A percentile compares a stretch with the other conserved stretches of the same genome.
These are phyloP conservation scores for Botrytis fabae DNA, from an alignment of 2,329 filamentous ascomycete species.

Conservation along the genomic window DNA sequence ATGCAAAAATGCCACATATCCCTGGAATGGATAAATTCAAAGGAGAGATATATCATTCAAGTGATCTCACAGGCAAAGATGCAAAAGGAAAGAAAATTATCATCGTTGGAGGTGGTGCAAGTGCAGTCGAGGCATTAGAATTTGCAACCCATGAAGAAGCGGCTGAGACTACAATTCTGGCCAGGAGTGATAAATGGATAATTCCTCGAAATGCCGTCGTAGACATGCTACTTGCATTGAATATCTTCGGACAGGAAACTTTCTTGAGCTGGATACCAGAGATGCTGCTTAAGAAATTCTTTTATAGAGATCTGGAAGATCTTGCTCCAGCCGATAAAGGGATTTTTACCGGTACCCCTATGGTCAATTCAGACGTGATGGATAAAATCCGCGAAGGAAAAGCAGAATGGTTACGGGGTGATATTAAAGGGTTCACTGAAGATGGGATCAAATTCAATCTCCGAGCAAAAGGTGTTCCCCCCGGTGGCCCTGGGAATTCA, in stretches of 20 bases:
- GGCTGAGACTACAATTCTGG: constrained; percentile 68
- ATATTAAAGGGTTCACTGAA: constrained; percentile 67
- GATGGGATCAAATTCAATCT: constrained; percentile 70
- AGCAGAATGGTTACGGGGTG: constrained; percentile 78
- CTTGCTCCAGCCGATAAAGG: constrained; percentile 69
- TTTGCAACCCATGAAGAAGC: constrained; percentile 70
- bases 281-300: constrained; percentile 70
- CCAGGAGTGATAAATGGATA: constrained; percentile 83
- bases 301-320: constrained; percentile 78
- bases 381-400: constrained; percentile 69
- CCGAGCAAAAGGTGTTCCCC: constrained; percentile 69
- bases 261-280: constrained; percentile 77
- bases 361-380: constrained; percentile 84
- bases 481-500: constrained; percentile 70
- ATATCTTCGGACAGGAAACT: constrained; percentile 78
- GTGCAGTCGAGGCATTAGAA: constrained; percentile 79
- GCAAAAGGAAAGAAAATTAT: constrained; percentile 74
- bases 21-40: constrained; percentile 71
- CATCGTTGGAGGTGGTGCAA: constrained; percentile 77
- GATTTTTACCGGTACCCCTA: constrained; percentile 80
- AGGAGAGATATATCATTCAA: constrained; percentile 74
- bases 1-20: constrained; percentile 70
- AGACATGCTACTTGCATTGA: constrained; percentile 71
- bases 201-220: constrained; percentile 78
- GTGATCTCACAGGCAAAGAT: constrained; percentile 68